Base-by-base conservation (phyloP, 345 rosid genomes). In the Hibiscus trionum region DNA sequence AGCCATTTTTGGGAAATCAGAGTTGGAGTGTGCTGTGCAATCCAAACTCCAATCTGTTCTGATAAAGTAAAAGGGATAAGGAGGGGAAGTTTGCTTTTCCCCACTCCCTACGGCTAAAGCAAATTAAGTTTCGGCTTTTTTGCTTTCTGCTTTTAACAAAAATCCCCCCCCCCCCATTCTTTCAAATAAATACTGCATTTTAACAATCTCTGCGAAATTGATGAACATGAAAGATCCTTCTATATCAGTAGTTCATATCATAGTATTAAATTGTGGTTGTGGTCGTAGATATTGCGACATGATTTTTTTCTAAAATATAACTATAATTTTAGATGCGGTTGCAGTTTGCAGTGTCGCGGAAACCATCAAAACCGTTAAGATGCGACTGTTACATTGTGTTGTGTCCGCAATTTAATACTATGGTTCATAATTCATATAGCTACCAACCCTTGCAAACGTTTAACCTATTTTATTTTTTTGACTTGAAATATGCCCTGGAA, bases 141-240 rank as follows among this genome's bases (percentile, higher is more conserved):
- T 15, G 71, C 71, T 66, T 49, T 66, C 15, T 27, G 71, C 71
- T 67, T 67, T 67, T 49, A 27, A 27, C 42, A 67, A 27, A 27
- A 67, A 67, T 47, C 24, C 11, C 10, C 6, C 6, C 4, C 4
- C 17, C 15, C 60, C 8, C 0, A 0, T 11, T 12, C 61, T 57
- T 57, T 57, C 29, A 21, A 21, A 21, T 21, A 29, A 29, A 29
- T 21, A 21, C 24, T 0, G 24, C 24, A 21, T 21, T 21, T 21
- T 21, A 21, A 21, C 24, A 21, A 21, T 0, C 21, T 21, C 21
- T 21, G 21, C 21, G 21, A 21, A 21, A 21, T 21, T 0, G 21
- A 21, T 21, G 21, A 21, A 21, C 21, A 0, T 21, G 21, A 21
- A 21, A 21, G 21, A 21, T 21, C 21, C 0, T 21, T 21, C 21